phyloP scores from a whole-genome alignment of 2,329 filamentous ascomycete species.

The Fusarium nygamai region DNA sequence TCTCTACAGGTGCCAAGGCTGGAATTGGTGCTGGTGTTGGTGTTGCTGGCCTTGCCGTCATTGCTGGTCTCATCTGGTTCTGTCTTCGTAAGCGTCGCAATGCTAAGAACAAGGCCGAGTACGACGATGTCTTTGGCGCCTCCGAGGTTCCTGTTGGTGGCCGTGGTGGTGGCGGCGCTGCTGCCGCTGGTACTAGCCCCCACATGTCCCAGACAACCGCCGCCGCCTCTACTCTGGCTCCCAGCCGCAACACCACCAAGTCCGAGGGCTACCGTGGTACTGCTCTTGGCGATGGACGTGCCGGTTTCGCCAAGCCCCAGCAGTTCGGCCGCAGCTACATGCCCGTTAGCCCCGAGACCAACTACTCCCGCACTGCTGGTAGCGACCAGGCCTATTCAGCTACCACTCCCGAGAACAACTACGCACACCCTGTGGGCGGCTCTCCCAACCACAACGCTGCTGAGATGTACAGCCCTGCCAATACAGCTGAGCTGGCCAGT shows the following conservation, averaged over 20 bases:
- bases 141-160: constrained; percentile 56
- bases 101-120: constrained; percentile 46
- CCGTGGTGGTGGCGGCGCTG: constrained; percentile 27
- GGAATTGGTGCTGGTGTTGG: constrained; percentile 55
- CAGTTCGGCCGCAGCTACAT: constrained; percentile 47
- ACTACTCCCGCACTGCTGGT: constrained; percentile 29
- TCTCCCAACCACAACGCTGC: constrained; percentile 36
- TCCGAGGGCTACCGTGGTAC: constrained; percentile 53
- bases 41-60: constrained; percentile 49
- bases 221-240: constrained; percentile 40
- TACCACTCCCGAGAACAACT: constrained; percentile 36
- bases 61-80: constrained; percentile 46
- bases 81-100: constrained; percentile 46
- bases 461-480: constrained; percentile 37
- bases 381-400: constrained; percentile 24
- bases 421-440: constrained; percentile 38
- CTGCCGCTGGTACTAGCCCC: constrained; percentile 31
- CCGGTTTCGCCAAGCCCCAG: constrained; percentile 53
- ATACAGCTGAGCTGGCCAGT: constrained; percentile 48
- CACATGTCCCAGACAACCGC: constrained; percentile 47
- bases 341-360: constrained; percentile 40
- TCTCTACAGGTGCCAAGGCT: constrained; percentile 56
- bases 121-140: constrained; percentile 54
- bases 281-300: constrained; percentile 51
- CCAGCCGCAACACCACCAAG: constrained; percentile 42